Conservation (phyloP, 2,329 filamentous ascomycete species). For the Sporothrix brasiliensis region DNA sequence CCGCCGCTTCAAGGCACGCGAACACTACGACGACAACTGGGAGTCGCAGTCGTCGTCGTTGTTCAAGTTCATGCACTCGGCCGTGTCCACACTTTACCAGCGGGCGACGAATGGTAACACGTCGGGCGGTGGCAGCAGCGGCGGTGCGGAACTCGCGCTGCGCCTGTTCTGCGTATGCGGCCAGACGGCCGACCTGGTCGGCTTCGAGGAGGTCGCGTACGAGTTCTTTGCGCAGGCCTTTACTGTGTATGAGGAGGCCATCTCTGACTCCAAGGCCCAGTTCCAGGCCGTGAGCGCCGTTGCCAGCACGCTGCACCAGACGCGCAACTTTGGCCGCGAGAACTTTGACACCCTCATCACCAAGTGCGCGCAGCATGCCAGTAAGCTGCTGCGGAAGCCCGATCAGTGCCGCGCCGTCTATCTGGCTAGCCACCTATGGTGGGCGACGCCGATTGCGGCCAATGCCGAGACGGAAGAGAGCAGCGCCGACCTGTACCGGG, state of each 20-base stretch:
- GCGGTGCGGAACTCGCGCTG: constrained; percentile 83
- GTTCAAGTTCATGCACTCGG: constrained; percentile 94
- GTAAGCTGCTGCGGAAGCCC: constrained; percentile 94
- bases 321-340: constrained; percentile 88
- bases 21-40: constrained; percentile 75
- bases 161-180: constrained; percentile 90
- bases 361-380: constrained; percentile 94
- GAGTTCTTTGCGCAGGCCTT: constrained; percentile 99
- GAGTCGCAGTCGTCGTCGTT: constrained; percentile 70
- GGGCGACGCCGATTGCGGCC: constrained; percentile 81
- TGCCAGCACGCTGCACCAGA: constrained; percentile 83
- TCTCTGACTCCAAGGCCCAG: constrained; percentile 93
- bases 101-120: constrained; percentile 62
- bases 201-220: constrained; percentile 94
- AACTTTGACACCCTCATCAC: constrained; percentile 99
- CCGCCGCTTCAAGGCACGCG: constrained; percentile 82
- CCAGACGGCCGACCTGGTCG: constrained; percentile 86
- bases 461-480: constrained; percentile 80
- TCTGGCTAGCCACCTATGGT: constrained; percentile 95
- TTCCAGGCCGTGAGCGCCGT: constrained; percentile 98
- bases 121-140: constrained; percentile 49
- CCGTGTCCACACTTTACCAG: constrained; percentile 82
- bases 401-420: constrained; percentile 98
- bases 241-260: constrained; percentile 94
- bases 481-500: constrained; percentile 78